Percentiles rank a stretch among this genome's conserved stretches.
phyloP scores from a whole-genome alignment of 768 basidiomycete genomes.

The Podaxis rugospora region DNA sequence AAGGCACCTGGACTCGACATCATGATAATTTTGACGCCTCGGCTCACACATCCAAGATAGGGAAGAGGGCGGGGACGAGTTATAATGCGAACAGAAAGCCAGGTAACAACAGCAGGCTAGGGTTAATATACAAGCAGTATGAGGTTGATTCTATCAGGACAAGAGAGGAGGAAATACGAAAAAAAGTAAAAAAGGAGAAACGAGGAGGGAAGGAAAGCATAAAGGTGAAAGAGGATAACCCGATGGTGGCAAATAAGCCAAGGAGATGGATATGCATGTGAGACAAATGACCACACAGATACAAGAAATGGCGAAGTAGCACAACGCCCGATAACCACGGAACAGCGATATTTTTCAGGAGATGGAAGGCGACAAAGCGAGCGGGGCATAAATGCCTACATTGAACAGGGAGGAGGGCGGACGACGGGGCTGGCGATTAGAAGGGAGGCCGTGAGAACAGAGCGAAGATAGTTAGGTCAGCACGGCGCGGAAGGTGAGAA shows the following conservation, averaged over 20 bases:
- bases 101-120: not conserved
- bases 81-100: conserved; percentile 9
- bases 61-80: not conserved
- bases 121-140: conserved; percentile 9
- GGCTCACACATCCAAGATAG: not conserved
- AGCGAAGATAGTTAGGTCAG: not conserved
- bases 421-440: not conserved
- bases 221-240: not conserved
- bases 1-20: not conserved
- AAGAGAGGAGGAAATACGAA: not conserved
- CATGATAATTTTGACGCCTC: not conserved
- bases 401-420: not conserved
- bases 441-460: not conserved
- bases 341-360: conserved; percentile 3
- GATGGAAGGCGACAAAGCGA: not conserved
- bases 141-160: conserved; percentile 6
- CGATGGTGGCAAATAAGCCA: not conserved
- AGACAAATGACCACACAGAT: conserved; percentile 13
- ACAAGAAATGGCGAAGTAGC: conserved; percentile 4
- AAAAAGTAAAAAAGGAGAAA: conserved; percentile 8
- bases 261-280: not conserved
- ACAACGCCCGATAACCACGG: not conserved
- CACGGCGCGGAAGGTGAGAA: not conserved
- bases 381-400: not conserved
- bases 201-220: conserved; percentile 10